These are phyloP conservation scores for Puccinia novopanici DNA, from an alignment of 1,284 basidiomycete species.

Conservation along the genomic window DNA sequence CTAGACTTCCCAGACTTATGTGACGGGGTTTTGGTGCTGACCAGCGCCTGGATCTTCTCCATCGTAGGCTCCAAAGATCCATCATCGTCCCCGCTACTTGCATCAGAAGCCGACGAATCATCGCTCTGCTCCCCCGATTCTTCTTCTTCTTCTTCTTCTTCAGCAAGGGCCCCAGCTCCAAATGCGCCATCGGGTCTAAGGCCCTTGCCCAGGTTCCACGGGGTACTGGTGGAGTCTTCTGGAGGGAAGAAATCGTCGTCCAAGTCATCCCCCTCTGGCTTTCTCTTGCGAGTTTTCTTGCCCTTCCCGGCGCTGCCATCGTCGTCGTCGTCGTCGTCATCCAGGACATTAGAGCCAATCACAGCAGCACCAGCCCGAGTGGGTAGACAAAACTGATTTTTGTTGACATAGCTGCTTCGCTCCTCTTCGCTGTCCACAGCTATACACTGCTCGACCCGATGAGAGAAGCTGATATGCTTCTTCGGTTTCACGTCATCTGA, in stretches of 20 bases:
- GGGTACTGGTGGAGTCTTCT: conserved; percentile 60
- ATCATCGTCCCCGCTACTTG: conserved; percentile 62
- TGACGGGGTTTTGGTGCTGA: conserved; percentile 51
- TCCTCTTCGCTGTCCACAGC: no score
- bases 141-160: conserved; percentile 53
- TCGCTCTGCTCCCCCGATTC: conserved; percentile 56
- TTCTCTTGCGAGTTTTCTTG: conserved; percentile 64
- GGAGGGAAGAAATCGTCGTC: conserved; percentile 78
- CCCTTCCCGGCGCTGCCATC: conserved; percentile 60
- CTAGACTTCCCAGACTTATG: conserved; percentile 36
- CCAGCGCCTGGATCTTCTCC: conserved; percentile 30
- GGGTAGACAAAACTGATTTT: no score
- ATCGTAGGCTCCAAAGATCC: conserved; percentile 53
- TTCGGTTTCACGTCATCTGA: no score
- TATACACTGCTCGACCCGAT: no score
- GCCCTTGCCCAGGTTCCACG: conserved; percentile 60
- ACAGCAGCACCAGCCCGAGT: no score
- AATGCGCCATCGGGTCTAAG: conserved; percentile 63
- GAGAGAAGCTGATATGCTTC: no score
- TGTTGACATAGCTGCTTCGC: no score
- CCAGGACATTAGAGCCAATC: no score
- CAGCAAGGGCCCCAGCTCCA: conserved; percentile 53
- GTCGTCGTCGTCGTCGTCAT: conserved; percentile 65
- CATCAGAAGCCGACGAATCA: conserved; percentile 59
- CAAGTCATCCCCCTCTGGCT: conserved; percentile 72